phyloP scores from a whole-genome alignment of 75 land plant genomes.

The Cryptomeria japonica region DNA sequence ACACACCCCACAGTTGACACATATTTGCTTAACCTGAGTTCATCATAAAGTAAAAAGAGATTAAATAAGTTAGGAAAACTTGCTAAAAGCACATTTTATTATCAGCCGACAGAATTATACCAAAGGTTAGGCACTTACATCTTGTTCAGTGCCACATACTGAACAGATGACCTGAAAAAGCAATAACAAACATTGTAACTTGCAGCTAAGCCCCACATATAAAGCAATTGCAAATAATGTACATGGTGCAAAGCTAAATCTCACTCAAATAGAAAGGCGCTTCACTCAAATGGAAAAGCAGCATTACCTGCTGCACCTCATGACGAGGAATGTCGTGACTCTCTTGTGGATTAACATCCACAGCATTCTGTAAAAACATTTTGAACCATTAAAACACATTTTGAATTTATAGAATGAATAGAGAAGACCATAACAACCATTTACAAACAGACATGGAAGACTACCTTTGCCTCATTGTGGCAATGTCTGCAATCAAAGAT shows the following conservation, averaged over 20 bases:
- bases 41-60: not conserved
- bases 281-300: not conserved
- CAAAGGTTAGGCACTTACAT: constrained; percentile 30
- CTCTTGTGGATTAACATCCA: constrained; percentile 34
- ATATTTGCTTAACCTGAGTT: constrained; percentile 61
- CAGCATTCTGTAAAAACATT: constrained; percentile 30
- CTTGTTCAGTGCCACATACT: constrained; percentile 73
- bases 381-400: not conserved
- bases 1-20: constrained; percentile 76
- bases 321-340: constrained; percentile 69
- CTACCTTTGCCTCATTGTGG: constrained; percentile 83
- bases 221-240: not conserved
- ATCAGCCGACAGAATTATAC: not conserved
- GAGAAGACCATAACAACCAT: not conserved
- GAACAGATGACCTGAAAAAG: constrained; percentile 75
- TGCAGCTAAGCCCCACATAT: not conserved
- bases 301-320: constrained; percentile 38
- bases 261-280: not conserved
- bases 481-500: constrained; percentile 86
- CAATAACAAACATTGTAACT: not conserved
- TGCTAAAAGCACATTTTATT: not conserved
- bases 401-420: not conserved
- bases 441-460: not conserved
- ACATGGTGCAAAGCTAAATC: not conserved
- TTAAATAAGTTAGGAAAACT: not conserved